Conservation (phyloP, 2,329 filamentous ascomycete species). For the Myrmaecium sp. region DNA sequence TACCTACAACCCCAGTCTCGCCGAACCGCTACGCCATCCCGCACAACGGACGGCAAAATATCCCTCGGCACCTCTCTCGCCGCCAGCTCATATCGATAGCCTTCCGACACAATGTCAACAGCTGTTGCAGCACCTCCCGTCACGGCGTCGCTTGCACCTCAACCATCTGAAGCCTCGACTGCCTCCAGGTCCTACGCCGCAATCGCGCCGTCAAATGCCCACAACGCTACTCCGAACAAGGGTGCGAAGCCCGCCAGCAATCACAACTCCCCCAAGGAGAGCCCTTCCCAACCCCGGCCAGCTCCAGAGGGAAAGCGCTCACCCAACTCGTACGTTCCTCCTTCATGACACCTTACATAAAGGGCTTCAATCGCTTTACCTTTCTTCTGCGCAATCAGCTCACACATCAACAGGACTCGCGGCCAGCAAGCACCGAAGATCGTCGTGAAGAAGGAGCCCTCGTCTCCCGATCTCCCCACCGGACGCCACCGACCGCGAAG, state of each 20-base stretch:
- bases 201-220: conserved; percentile 25
- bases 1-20: too few species aligned
- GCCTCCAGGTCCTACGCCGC: too few species aligned
- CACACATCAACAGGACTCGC: conserved; percentile 34
- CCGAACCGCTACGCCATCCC: too few species aligned
- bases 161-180: too few species aligned
- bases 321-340: conserved; percentile 30
- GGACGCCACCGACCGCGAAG: conserved; percentile 60
- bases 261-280: conserved; percentile 22
- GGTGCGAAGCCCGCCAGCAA: conserved; percentile 16
- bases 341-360: conserved; percentile 3
- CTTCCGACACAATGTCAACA: too few species aligned
- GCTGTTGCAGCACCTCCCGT: too few species aligned
- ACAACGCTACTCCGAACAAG: conserved; percentile 19
- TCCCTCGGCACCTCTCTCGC: too few species aligned
- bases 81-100: too few species aligned
- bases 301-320: conserved; percentile 35
- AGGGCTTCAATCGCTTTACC: too few species aligned
- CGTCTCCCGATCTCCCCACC: conserved; percentile 63
- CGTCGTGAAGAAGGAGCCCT: conserved; percentile 88
- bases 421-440: conserved; percentile 52
- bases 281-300: conserved; percentile 10
- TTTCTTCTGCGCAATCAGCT: conserved; percentile 15
- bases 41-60: too few species aligned
- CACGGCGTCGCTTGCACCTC: too few species aligned